Evolutionary conservation across 805 yeast genomes (phyloP), one percentile per base, ranked within the genome.

Genomic region (Zygoascus tannicola): DNA sequence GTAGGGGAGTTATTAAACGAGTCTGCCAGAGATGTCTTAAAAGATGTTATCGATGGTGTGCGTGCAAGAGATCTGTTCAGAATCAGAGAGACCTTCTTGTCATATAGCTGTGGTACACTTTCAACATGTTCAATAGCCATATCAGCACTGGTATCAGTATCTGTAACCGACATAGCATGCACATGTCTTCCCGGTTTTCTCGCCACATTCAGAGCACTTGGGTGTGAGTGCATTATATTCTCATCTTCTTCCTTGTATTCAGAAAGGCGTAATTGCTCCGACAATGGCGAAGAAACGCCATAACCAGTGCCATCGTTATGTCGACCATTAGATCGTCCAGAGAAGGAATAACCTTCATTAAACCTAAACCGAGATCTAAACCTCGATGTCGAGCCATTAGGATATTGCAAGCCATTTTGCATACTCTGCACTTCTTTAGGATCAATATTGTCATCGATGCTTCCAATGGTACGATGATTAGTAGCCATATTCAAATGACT

Each of bases 41-140:
- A 85, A 2, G 94, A 83, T 0, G 85, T 71, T 40, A 80, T 80
- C 0, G 94, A 81, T 15, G 81, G 79, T 0, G 85, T 76, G 45
- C 86, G 65, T 2, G 85, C 85, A 56, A 83, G 67, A 50, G 86
- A 80, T 50, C 81, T 67, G 56, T 81, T 82, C 56, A 83, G 66
- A 39, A 83, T 80, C n/a, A 77, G 74, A 22, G 85, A 77, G 1
- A 82, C 92, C 58, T 81, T 82, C 59, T 80, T 81, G 57, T 83
- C 94, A 56, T 83, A 83, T 0, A 83, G 72, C 54, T 78, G 83
- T 0, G 92, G 88, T 1, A 81, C 87, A 2, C 82, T 75, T 49
- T 81, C 87, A 50, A 71, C 69, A n/a, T 78, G 75, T 18, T 71
- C 67, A 3, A 70, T 60, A 20, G 67, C 65, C 21, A 70, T 70